Percentiles rank a stretch among this genome's conserved stretches.
Conservation (phyloP, 2,329 filamentous ascomycete species). For the Trichoderma aggressivum region DNA sequence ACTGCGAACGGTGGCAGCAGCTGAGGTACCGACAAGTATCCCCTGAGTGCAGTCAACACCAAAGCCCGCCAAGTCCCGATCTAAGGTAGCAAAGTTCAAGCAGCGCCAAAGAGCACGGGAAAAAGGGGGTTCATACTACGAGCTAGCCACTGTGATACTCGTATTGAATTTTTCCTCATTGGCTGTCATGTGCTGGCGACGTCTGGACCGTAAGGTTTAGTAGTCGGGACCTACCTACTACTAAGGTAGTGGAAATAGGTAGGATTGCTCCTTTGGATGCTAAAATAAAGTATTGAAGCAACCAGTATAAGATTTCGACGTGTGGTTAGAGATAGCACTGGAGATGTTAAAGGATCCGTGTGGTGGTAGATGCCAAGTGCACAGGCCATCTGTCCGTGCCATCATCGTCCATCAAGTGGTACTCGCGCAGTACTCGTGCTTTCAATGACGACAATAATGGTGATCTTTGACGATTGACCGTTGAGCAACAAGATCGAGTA, state of each 20-base stretch:
- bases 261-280: background rate
- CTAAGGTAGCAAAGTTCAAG: background rate
- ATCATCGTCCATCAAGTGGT: background rate
- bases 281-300: background rate
- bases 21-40: background rate
- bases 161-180: background rate
- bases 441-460: background rate
- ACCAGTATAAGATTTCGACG: background rate
- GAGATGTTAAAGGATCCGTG: background rate
- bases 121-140: background rate
- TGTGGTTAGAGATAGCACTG: background rate
- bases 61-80: background rate
- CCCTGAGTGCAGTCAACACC: background rate
- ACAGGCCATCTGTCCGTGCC: background rate
- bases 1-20: background rate
- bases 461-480: background rate
- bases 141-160: background rate
- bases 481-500: background rate
- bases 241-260: too few species aligned
- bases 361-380: background rate
- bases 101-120: background rate
- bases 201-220: background rate
- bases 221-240: too few species aligned
- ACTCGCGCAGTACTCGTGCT: background rate
- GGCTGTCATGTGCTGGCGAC: background rate